These are phyloP conservation scores for Calocera viscosa DNA, from an alignment of 768 basidiomycete species.

Conservation along the genomic window DNA sequence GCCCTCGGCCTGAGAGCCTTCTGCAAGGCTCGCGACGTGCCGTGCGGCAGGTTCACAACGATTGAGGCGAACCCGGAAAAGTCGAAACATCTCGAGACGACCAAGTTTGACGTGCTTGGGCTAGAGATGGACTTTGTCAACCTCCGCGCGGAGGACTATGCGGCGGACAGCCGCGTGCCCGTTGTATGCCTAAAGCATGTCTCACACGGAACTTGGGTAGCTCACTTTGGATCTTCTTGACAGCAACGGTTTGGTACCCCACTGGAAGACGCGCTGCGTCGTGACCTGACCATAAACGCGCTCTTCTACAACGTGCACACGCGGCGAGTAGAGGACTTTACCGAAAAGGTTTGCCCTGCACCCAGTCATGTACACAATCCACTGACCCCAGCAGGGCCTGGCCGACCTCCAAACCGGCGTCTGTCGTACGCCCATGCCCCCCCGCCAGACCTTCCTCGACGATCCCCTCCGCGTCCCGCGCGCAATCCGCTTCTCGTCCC, in stretches of 20 bases:
- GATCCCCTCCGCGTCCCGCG: conserved; percentile 90
- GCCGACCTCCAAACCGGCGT: conserved; percentile 66
- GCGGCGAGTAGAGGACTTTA: conserved; percentile 72
- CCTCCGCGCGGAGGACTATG: conserved; percentile 83
- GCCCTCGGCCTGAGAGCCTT: conserved; percentile 65
- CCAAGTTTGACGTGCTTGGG: conserved; percentile 65
- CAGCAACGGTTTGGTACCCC: conserved; percentile 81
- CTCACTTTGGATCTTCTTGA: not conserved
- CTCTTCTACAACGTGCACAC: conserved; percentile 94
- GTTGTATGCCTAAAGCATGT: conserved; percentile 58
- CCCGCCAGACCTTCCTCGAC: conserved; percentile 78
- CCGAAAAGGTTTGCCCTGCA: conserved; percentile 44
- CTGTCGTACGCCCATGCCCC: conserved; percentile 80
- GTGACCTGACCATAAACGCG: conserved; percentile 92
- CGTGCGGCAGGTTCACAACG: conserved; percentile 51
- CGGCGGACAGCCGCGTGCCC: conserved; percentile 77
- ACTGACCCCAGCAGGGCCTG: conserved; percentile 45
- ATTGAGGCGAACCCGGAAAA: conserved; percentile 93
- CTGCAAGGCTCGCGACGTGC: conserved; percentile 40
- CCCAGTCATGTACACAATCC: not conserved
- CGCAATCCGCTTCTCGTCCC: conserved; percentile 80
- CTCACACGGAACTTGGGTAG: not conserved
- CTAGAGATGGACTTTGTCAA: conserved; percentile 90
- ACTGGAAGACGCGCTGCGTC: conserved; percentile 71
- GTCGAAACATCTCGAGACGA: conserved; percentile 95